These are phyloP conservation scores for Alloascoidea hylecoeti DNA, from an alignment of 805 yeast genomes.

Conservation along the genomic window DNA sequence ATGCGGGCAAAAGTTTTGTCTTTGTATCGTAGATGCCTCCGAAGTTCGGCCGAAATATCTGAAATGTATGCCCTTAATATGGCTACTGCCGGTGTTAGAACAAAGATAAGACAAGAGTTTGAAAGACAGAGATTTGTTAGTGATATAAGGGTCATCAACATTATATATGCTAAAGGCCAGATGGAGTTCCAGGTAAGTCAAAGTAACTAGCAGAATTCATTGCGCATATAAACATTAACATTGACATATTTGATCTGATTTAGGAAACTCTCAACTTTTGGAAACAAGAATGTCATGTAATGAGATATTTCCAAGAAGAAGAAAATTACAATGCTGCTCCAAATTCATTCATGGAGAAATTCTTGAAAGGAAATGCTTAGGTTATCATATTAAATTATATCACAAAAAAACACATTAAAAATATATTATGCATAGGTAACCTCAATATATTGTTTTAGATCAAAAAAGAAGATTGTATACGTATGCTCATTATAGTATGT, in stretches of 20 bases:
- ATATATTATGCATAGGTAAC: constrained; percentile 3
- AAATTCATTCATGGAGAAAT: constrained; percentile 56
- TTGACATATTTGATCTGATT: neutral
- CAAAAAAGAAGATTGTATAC: constrained; percentile 4
- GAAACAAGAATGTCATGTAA: constrained; percentile 79
- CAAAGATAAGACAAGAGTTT: constrained; percentile 80
- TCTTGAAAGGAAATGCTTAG: constrained; percentile 43
- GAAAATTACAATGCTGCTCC: constrained; percentile 37
- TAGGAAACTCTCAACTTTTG: constrained; percentile 70
- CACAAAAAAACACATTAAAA: neutral
- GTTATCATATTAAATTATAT: neutral
- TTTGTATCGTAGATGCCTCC: constrained; percentile 59
- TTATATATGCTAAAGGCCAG: constrained; percentile 68
- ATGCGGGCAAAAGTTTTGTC: constrained; percentile 50
- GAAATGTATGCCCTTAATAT: constrained; percentile 60
- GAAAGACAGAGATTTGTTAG: constrained; percentile 70
- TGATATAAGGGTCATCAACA: constrained; percentile 51
- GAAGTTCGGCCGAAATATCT: constrained; percentile 43
- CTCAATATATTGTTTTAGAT: constrained; percentile 3
- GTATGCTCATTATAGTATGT: constrained; percentile 3
- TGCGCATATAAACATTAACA: too few species aligned
- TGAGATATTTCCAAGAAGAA: constrained; percentile 67
- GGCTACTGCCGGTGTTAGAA: constrained; percentile 67
- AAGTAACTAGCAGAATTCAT: too few species aligned
- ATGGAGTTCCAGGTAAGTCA: constrained; percentile 62